These are phyloP conservation scores for Alopecurus myosuroides DNA, from an alignment of 176 grass and related monocot genomes.

Conservation along the genomic window DNA sequence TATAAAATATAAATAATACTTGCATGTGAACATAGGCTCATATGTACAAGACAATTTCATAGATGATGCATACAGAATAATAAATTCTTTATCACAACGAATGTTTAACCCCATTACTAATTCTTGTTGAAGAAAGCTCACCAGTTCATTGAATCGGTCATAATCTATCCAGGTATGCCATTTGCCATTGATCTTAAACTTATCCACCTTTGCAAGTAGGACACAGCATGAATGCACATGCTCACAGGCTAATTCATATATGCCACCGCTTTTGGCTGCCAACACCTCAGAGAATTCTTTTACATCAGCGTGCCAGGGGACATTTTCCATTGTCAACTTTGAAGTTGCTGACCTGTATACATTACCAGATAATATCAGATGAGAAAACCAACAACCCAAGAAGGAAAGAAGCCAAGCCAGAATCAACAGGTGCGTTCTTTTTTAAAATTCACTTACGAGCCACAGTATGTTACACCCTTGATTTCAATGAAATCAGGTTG, in stretches of 20 bases:
- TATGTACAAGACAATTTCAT: background rate
- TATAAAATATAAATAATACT: background rate
- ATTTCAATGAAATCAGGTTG: constrained; percentile 96
- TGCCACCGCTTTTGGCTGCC: constrained; percentile 65
- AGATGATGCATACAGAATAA: background rate
- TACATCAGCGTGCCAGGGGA: constrained; percentile 94
- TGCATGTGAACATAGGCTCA: background rate
- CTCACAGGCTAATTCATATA: constrained; percentile 87
- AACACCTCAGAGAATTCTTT: constrained; percentile 83
- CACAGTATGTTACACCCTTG: constrained; percentile 98
- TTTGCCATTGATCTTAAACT: constrained; percentile 83
- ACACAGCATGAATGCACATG: constrained; percentile 97
- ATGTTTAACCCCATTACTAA: background rate
- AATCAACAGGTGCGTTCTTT: background rate
- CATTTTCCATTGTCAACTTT: constrained; percentile 99
- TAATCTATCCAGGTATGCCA: constrained; percentile 99
- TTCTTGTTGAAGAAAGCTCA: constrained; percentile 29
- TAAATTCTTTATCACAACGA: background rate
- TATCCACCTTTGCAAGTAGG: constrained; percentile 72
- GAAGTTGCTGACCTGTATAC: constrained; percentile 73
- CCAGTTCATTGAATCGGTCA: constrained; percentile 86
- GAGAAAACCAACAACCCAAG: background rate
- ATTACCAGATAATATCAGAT: background rate
- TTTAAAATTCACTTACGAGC: constrained; percentile 57
- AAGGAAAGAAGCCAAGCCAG: background rate